Evolutionary conservation across 208 protist species (phyloP).

Genomic region (Phytomonas sp.): DNA sequence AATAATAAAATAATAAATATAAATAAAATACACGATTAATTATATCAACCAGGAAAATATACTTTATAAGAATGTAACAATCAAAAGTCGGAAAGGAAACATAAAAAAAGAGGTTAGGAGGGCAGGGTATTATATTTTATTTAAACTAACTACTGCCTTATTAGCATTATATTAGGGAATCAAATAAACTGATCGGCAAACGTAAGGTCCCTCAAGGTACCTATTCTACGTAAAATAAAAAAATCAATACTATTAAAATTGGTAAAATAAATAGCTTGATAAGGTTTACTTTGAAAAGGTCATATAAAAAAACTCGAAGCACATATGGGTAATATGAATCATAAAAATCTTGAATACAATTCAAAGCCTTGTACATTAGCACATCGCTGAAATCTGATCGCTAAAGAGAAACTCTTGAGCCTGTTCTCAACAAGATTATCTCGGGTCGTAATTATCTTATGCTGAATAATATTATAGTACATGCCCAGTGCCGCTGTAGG

Average conservation of each 20-base stretch:
- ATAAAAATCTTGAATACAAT: background rate
- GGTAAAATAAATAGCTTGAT: background rate
- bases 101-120: background rate
- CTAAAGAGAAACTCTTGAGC: background rate
- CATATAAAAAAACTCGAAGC: background rate
- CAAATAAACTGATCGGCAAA: background rate
- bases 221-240: background rate
- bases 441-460: background rate
- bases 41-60: background rate
- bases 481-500: background rate
- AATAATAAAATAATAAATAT: background rate
- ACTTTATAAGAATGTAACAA: background rate
- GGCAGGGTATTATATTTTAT: conserved; percentile 7
- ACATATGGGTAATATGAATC: background rate
- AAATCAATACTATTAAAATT: background rate
- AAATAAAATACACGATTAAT: background rate
- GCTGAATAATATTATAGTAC: background rate
- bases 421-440: background rate
- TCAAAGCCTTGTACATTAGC: background rate
- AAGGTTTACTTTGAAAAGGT: background rate
- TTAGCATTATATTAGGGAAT: no score
- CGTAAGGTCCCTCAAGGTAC: background rate
- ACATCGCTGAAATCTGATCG: background rate
- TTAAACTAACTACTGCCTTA: background rate
- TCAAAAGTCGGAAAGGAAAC: background rate